These are phyloP conservation scores for Pilaira anomala DNA, from an alignment of 192 early-diverging fungal genomes.

Conservation along the genomic window DNA sequence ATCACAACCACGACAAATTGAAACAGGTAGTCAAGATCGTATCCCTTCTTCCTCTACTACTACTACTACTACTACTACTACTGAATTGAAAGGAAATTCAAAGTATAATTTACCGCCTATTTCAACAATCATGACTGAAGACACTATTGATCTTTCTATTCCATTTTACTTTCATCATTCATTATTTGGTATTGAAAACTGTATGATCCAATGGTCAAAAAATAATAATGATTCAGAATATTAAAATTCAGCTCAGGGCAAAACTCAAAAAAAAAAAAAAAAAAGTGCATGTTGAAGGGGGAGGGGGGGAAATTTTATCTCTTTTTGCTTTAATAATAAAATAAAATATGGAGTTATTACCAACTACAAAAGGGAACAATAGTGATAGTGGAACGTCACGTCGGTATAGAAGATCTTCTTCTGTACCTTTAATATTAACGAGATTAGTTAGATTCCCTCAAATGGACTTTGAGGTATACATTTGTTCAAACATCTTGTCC, in stretches of 20 bases:
- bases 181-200: conserved; percentile 4
- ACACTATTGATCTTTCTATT: neutral
- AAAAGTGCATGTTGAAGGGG: too few relatives aligned
- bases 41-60: too few relatives aligned
- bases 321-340: too few relatives aligned
- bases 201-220: neutral
- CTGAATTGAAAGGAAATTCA: neutral
- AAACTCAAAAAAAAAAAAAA: too few relatives aligned
- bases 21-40: neutral
- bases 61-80: neutral
- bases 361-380: too few relatives aligned
- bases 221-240: neutral
- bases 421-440: neutral
- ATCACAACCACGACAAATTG: neutral
- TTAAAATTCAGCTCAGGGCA: too few relatives aligned
- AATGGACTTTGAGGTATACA: conserved; percentile 73
- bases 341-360: too few relatives aligned
- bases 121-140: neutral
- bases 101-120: conserved; percentile 3
- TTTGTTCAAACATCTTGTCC: too few relatives aligned
- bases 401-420: too few relatives aligned
- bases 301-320: too few relatives aligned
- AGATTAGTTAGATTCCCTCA: conserved; percentile 35
- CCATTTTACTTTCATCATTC: conserved; percentile 9
- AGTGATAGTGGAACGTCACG: too few relatives aligned